A percentile compares a stretch with the other conserved stretches of the same genome.
Conservation (phyloP, 768 basidiomycete genomes). For the Suillus subluteus region DNA sequence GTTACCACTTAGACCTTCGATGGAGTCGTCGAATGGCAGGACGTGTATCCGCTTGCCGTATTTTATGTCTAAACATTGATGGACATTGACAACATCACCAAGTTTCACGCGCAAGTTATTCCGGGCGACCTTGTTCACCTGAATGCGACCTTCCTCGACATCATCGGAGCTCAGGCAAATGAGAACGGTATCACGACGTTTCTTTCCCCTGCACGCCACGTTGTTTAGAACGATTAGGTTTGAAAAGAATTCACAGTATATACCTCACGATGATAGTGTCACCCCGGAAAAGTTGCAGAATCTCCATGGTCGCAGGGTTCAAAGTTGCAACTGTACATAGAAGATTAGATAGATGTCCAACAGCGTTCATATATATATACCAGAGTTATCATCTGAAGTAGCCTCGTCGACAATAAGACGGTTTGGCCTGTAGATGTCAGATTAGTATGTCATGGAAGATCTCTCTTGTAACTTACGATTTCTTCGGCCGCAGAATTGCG, state of each 20-base stretch:
- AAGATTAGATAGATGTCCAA: slow-evolving; percentile 21
- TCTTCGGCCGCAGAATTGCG: slow-evolving; percentile 95
- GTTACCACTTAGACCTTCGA: slow-evolving; percentile 97
- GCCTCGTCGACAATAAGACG: slow-evolving; percentile 97
- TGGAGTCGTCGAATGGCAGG: slow-evolving; percentile 96
- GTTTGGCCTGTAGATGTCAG: slow-evolving; percentile 70
- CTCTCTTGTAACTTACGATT: slow-evolving; percentile 70
- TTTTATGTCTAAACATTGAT: slow-evolving; percentile 96
- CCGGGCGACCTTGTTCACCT: slow-evolving; percentile 99
- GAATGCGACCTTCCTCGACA: slow-evolving; percentile 97
- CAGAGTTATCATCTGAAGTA: slow-evolving; percentile 93
- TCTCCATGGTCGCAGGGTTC: slow-evolving; percentile 96
- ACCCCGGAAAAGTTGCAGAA: slow-evolving; percentile 90
- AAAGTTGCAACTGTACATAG: slow-evolving; percentile 77
- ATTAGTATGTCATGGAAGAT: slow-evolving; percentile 19
- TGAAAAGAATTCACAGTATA: slow-evolving; percentile 20
- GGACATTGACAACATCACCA: slow-evolving; percentile 94
- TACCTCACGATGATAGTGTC: slow-evolving; percentile 95
- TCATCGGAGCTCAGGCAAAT: slow-evolving; percentile 96
- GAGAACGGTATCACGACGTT: slow-evolving; percentile 95
- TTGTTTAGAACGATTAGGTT: slow-evolving; percentile 1
- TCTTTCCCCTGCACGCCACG: slow-evolving; percentile 75
- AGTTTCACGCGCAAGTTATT: slow-evolving; percentile 98
- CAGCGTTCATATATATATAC: slow-evolving; percentile 47
- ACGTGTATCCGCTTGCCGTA: slow-evolving; percentile 98